phyloP scores from a whole-genome alignment of 73 alveolate species.

The Paramecium octaurelia region DNA sequence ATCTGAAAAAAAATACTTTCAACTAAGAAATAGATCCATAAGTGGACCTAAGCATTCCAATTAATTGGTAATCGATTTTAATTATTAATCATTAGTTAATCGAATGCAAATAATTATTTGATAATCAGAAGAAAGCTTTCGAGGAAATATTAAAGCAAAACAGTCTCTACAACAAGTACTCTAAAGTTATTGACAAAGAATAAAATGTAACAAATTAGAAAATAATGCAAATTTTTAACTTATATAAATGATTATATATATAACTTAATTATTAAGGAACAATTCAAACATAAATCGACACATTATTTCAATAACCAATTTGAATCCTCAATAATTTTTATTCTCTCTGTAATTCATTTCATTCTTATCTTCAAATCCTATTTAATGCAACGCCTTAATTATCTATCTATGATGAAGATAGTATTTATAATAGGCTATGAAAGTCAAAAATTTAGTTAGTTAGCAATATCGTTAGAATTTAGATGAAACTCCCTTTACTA shows the following conservation, averaged over 20 bases:
- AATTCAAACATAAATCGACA: background rate
- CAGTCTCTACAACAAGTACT: background rate
- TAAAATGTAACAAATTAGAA: constrained; percentile 26
- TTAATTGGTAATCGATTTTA: background rate
- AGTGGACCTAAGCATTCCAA: background rate
- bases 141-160: constrained; percentile 26
- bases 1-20: background rate
- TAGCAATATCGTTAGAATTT: background rate
- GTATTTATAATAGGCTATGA: background rate
- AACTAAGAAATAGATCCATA: background rate
- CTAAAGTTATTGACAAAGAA: constrained; percentile 25
- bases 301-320: background rate
- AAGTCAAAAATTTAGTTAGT: background rate
- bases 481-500: background rate
- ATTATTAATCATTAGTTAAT: background rate
- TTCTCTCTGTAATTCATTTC: background rate
- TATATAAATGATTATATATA: constrained; percentile 2
- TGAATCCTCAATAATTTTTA: background rate
- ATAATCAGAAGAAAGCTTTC: constrained; percentile 11
- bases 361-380: background rate
- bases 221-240: constrained; percentile 13
- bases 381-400: background rate
- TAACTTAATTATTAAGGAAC: background rate
- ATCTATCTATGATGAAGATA: background rate
- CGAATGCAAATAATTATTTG: constrained; percentile 26